Conservation (phyloP, 1,284 basidiomycete species). For the Athelia psychrophila region DNA sequence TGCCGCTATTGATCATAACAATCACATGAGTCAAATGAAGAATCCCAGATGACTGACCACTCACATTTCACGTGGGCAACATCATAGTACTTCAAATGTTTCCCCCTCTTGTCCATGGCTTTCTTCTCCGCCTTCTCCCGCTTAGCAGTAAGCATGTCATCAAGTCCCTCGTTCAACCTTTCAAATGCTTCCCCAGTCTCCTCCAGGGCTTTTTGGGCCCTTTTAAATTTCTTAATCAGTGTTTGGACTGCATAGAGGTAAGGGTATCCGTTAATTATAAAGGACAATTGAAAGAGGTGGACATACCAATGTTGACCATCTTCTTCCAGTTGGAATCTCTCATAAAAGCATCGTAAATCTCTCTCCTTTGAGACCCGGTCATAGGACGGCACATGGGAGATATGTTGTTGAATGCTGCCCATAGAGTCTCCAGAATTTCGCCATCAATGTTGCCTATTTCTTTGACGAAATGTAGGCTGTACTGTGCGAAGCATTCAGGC, state of each 20-base stretch:
- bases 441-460: conserved; percentile 10
- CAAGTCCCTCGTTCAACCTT: too few relatives aligned
- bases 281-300: too few relatives aligned
- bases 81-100: background rate
- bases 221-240: too few relatives aligned
- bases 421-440: conserved; percentile 14
- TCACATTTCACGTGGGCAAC: too few relatives aligned
- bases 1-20: too few relatives aligned
- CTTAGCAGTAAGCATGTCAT: too few relatives aligned
- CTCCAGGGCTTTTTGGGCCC: too few relatives aligned
- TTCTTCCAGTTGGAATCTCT: conserved; percentile 15
- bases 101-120: background rate
- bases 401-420: conserved; percentile 14
- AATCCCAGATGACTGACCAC: too few relatives aligned
- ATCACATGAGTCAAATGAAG: too few relatives aligned
- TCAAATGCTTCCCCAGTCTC: too few relatives aligned
- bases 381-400: conserved; percentile 10
- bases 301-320: background rate
- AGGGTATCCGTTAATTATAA: too few relatives aligned
- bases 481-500: conserved; percentile 7
- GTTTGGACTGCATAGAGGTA: too few relatives aligned
- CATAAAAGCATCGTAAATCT: conserved; percentile 14
- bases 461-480: conserved; percentile 9
- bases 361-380: conserved; percentile 8
- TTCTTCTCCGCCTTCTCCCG: background rate